Evolutionary conservation across 192 early-diverging fungal species (phyloP), one percentile per base, ranked within the genome.

Genomic region (Physocladia obscura): DNA sequence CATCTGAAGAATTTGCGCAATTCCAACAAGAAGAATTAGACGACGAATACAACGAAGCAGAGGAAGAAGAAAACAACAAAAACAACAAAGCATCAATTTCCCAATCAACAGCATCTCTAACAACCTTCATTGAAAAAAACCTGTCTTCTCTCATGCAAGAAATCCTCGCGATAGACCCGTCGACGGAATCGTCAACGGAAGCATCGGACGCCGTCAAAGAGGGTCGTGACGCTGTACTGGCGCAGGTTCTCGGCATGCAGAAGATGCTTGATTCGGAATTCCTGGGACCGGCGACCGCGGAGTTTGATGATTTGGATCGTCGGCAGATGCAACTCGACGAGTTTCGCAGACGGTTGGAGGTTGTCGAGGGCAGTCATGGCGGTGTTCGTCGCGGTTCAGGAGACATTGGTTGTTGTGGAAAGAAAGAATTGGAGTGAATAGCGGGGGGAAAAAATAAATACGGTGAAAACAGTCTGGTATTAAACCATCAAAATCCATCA

Each of bases 31-130:
- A 69, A 13, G 71, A 74, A 26, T 27, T 69, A 29, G 71, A 72
- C 54, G 70, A 74, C 38, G 58, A 58, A 8, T 63, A 62, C 2
- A 63, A 35, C 19, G 70, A 62, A 37, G 57, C 57, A 26, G 62
- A 76, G 21, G 81, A 76, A n/a, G 57, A 47, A 5, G 74, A 81
- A 6, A 62, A 62, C 17, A 58, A 60, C 8, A 57, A 70, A 2
- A 68, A 69, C 21, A 24, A 29, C 4, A 21, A 35, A 19, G 21
- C 35, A 3, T 34, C 74, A 59, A 32, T 56, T 22, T 5, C 36
- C 15, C 4, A 4, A n/a, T 35, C 5, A 5, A 39, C 37, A 17
- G 19, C 34, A 39, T 22, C 40, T 2, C 13, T 68, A 3, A 68
- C 3, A 15, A 13, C n/a, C 4, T 68, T 56, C 39, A 68, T 68